These are phyloP conservation scores for Phlegmacium glaucopus DNA, from an alignment of 768 basidiomycete genomes.

Conservation along the genomic window DNA sequence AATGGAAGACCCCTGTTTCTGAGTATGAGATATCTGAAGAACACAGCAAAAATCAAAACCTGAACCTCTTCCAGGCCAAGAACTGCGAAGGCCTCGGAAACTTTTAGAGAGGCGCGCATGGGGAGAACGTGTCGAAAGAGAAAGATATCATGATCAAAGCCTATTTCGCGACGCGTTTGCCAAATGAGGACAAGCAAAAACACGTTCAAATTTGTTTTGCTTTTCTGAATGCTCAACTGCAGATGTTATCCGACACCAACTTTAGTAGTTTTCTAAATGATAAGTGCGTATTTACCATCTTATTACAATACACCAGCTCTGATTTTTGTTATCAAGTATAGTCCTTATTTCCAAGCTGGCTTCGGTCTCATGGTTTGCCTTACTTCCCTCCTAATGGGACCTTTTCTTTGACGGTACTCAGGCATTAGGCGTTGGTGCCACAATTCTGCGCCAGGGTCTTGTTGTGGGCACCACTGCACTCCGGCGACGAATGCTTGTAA, in stretches of 20 bases:
- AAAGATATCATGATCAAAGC: conserved; percentile 6
- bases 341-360: conserved; percentile 97
- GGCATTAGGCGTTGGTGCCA: conserved; percentile 89
- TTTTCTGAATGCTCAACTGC: too few species aligned
- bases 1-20: conserved; percentile 50
- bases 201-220: too few species aligned
- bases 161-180: conserved; percentile 17
- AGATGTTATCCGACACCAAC: neutral
- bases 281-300: conserved; percentile 49
- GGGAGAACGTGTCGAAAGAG: conserved; percentile 3
- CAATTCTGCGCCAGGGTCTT: conserved; percentile 66
- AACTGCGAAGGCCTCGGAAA: conserved; percentile 32
- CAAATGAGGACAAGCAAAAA: conserved; percentile 10
- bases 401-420: conserved; percentile 27
- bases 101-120: conserved; percentile 9
- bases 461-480: conserved; percentile 70
- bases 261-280: conserved; percentile 45
- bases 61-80: conserved; percentile 56
- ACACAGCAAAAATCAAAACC: conserved; percentile 2
- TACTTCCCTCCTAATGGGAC: neutral
- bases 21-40: conserved; percentile 7
- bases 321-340: conserved; percentile 44
- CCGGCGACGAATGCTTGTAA: conserved; percentile 87
- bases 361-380: conserved; percentile 88
- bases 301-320: conserved; percentile 8